These are phyloP conservation scores for Phytophthora constricta DNA, from an alignment of 352 stramenopile species.

Conservation along the genomic window DNA sequence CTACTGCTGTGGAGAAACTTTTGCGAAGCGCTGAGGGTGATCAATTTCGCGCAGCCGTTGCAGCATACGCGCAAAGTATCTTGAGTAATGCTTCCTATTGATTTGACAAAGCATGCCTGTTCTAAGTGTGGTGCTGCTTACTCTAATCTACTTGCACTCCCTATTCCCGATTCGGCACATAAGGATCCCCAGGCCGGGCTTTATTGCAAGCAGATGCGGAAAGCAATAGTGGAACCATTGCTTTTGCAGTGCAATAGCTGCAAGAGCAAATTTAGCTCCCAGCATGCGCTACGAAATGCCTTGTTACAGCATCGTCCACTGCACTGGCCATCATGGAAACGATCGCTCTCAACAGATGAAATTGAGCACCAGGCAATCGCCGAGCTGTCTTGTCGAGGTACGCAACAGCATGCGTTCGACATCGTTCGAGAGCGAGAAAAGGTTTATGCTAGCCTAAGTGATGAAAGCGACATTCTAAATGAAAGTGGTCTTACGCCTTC, in stretches of 20 bases:
- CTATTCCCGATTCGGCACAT: background rate
- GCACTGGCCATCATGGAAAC: conserved; percentile 12
- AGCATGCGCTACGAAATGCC: conserved; percentile 8
- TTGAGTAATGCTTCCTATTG: conserved; percentile 2
- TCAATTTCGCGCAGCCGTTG: background rate
- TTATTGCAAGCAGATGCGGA: background rate
- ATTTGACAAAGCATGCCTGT: background rate
- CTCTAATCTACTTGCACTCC: background rate
- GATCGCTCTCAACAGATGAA: background rate
- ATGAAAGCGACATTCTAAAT: background rate
- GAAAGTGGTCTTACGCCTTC: background rate
- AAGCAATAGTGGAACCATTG: background rate
- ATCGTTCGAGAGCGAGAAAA: conserved; percentile 4
- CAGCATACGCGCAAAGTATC: background rate
- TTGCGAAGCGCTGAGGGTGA: background rate
- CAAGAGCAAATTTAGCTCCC: conserved; percentile 3
- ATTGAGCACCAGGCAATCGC: background rate
- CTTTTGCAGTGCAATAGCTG: conserved; percentile 3
- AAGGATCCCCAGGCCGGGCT: background rate
- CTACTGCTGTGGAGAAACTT: background rate
- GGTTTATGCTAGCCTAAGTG: background rate
- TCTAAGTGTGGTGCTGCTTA: background rate
- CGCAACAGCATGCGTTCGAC: background rate
- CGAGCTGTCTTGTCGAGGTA: background rate
- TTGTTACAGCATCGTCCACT: background rate